Base-by-base conservation (phyloP, 2,329 filamentous ascomycete genomes). In the Ophiostoma triangulosporum region DNA sequence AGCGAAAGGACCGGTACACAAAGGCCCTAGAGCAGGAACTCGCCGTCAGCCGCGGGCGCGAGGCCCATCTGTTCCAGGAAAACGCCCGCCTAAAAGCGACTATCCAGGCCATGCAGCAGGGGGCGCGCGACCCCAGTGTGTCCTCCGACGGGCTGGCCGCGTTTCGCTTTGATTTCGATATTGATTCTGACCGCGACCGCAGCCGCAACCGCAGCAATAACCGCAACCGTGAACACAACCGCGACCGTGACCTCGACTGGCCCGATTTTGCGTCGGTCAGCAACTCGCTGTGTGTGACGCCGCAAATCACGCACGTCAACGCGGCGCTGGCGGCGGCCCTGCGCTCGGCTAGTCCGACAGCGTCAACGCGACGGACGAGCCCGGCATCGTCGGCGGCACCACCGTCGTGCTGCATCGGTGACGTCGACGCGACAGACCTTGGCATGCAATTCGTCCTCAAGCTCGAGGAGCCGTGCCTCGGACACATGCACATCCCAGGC, bases 381-480 rank as follows among this genome's bases (percentile, higher is more conserved):
- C 12, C 12, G 36, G 27, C 24, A 6, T 9, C 31, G 1, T 40
- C 48, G 11, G 27, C 45, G 6, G 3, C 24, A 7, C 3, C 51
- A 1, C 8, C 24, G n/a, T n/a, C 14, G n/a, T 17, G 9, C 51
- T 27, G 9, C 15, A 45, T 56, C 24, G 45, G 24, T 36, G 53
- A 57, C 26, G 17, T 53, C 9, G 53, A 57, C 22, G 50, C 48
- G 3, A 50, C 48, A 6, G 52, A 52, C 14, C 24, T 55, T 12
- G 55, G 55, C 50, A 57, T 57, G 55, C 52, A 57, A 38, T 57
- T 57, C 38, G 50, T 57, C 4, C 24, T 57, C 2, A 55, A 33
- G 27, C 31, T 57, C 9, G 55, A 57, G 14, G 50, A 57, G 36
- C 55, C 55, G 1, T 57, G 55, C 43, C 36, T 54, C 3, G 48